phyloP scores from a whole-genome alignment of 306 rosid genomes.

The Ziziphus jujuba region DNA sequence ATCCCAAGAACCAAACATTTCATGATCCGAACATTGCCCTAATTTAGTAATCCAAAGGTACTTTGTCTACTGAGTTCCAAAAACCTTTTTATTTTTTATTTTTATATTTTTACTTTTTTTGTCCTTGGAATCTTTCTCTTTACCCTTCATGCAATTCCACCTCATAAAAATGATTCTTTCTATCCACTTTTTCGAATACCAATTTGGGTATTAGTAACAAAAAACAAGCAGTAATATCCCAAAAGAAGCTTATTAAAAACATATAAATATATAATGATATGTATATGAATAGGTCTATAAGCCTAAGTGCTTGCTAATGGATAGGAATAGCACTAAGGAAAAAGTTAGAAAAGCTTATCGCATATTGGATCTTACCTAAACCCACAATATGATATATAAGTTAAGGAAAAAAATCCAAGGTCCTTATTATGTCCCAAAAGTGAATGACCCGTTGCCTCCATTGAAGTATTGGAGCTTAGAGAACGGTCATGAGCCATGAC shows the following conservation, averaged over 20 bases:
- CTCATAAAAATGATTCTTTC: too few species aligned
- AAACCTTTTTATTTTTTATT: background rate
- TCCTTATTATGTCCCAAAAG: background rate
- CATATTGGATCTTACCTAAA: background rate
- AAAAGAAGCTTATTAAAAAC: background rate
- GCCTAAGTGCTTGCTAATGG: background rate
- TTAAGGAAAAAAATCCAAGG: background rate
- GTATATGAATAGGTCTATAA: too few species aligned
- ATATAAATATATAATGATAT: background rate
- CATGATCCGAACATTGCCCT: too few species aligned
- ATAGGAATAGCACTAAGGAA: background rate
- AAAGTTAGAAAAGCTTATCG: background rate
- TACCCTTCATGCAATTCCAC: too few species aligned
- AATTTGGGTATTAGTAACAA: background rate
- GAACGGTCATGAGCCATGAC: constrained; percentile 19
- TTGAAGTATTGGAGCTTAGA: background rate
- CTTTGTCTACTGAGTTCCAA: background rate
- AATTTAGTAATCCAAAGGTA: too few species aligned
- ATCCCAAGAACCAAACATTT: background rate
- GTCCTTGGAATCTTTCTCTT: background rate
- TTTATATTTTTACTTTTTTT: background rate
- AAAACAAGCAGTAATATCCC: background rate
- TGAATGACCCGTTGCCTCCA: background rate
- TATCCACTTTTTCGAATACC: background rate
- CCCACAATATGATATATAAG: background rate